phyloP scores from a whole-genome alignment of 352 stramenopile genomes.

The Phytophthora europaea region DNA sequence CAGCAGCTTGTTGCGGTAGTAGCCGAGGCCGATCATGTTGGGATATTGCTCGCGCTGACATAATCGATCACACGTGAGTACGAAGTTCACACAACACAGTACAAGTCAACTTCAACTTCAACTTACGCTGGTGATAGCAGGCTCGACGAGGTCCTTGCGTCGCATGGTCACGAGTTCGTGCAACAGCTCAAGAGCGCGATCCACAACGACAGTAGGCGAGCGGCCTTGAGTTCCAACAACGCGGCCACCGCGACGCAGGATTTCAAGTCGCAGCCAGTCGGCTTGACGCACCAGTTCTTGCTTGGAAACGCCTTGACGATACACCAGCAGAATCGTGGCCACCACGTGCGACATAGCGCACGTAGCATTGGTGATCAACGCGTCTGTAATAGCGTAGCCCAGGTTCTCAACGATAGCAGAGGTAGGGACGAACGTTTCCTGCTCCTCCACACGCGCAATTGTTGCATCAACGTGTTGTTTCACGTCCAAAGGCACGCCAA shows the following conservation, averaged over 20 bases:
- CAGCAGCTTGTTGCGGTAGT: conserved; percentile 91
- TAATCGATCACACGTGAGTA: conserved; percentile 6
- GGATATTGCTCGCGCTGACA: conserved; percentile 78
- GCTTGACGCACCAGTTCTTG: conserved; percentile 77
- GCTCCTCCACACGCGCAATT: conserved; percentile 34
- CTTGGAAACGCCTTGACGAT: conserved; percentile 82
- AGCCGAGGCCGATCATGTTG: conserved; percentile 89
- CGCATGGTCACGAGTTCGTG: conserved; percentile 74
- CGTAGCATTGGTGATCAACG: conserved; percentile 73
- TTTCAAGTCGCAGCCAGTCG: conserved; percentile 79
- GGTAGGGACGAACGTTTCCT: conserved; percentile 48
- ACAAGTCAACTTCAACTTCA: background rate
- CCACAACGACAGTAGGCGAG: conserved; percentile 70
- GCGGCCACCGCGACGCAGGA: conserved; percentile 73
- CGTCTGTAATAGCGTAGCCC: conserved; percentile 80
- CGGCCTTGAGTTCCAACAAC: conserved; percentile 80
- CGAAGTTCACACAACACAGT: background rate
- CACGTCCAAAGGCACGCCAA: conserved; percentile 76
- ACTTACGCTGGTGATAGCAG: conserved; percentile 78
- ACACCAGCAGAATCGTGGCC: conserved; percentile 80
- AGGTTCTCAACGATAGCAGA: conserved; percentile 64
- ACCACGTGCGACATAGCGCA: conserved; percentile 83
- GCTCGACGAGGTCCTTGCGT: conserved; percentile 84
- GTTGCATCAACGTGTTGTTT: conserved; percentile 54
- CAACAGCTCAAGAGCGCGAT: conserved; percentile 74